Conservation (phyloP, 2,329 filamentous ascomycete genomes). For the Colletotrichum euphorbiae region DNA sequence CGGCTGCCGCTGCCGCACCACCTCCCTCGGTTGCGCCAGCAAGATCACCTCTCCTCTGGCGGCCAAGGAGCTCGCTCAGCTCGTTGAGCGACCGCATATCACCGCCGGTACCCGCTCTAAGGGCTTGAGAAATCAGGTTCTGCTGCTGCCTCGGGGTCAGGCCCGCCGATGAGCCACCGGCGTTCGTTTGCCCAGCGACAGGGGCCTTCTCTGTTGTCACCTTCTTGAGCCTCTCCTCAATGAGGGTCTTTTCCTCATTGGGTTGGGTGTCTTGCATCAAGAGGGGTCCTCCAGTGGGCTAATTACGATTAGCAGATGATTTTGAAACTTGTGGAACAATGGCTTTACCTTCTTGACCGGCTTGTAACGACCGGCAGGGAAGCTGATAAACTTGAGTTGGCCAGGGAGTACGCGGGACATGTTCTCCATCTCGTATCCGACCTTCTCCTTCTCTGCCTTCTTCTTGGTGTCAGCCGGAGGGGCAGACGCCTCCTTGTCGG, state of each 20-base stretch:
- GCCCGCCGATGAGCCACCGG: conserved; percentile 49
- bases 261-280: conserved; percentile 89
- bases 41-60: conserved; percentile 42
- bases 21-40: conserved; percentile 59
- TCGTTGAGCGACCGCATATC: conserved; percentile 52
- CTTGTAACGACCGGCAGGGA: conserved; percentile 89
- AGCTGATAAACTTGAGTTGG: conserved; percentile 96
- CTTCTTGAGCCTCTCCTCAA: conserved; percentile 96
- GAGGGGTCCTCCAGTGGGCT: conserved; percentile 94
- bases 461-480: conserved; percentile 76
- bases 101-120: conserved; percentile 42
- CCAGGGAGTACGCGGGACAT: conserved; percentile 94
- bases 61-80: conserved; percentile 57
- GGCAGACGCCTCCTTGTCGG: conserved; percentile 66
- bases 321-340: not conserved
- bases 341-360: conserved; percentile 83
- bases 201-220: conserved; percentile 72
- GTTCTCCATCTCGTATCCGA: conserved; percentile 95
- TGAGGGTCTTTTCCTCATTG: conserved; percentile 79
- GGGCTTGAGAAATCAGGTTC: conserved; percentile 45
- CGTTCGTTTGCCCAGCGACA: conserved; percentile 57
- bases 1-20: conserved; percentile 78
- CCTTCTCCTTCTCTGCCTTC: conserved; percentile 94
- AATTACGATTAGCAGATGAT: conserved; percentile 57
- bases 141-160: conserved; percentile 44